phyloP scores from a whole-genome alignment of 139 green algal species.

The Picochlorum sp. region DNA sequence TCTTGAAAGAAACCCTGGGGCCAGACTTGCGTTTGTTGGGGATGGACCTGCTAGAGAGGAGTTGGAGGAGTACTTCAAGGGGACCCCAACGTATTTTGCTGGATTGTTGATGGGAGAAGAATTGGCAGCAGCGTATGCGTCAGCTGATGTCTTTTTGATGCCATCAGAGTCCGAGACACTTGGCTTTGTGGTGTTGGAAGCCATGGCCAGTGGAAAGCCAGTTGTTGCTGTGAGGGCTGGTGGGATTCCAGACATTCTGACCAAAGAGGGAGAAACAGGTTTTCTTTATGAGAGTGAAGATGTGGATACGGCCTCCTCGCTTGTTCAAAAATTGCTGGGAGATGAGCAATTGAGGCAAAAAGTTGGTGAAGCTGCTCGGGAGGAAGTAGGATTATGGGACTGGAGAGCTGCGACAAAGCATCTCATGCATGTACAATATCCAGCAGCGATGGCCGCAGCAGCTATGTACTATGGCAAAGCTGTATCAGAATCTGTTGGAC shows the following conservation, averaged over 20 bases:
- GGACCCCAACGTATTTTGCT: constrained; percentile 29
- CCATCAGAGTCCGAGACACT: constrained; percentile 88
- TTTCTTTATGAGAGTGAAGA: constrained; percentile 40
- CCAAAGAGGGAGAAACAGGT: constrained; percentile 41
- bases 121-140: constrained; percentile 85
- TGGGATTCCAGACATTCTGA: constrained; percentile 86
- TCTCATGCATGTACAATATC: constrained; percentile 44
- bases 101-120: constrained; percentile 79
- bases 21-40: constrained; percentile 83
- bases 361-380: constrained; percentile 23
- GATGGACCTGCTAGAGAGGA: constrained; percentile 76
- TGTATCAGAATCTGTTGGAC: neutral
- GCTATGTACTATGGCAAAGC: constrained; percentile 25
- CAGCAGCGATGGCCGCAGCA: constrained; percentile 36
- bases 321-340: constrained; percentile 11
- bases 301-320: neutral
- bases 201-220: constrained; percentile 83
- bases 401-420: constrained; percentile 45
- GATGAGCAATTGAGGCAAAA: constrained; percentile 13
- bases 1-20: constrained; percentile 47
- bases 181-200: constrained; percentile 94
- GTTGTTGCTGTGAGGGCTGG: constrained; percentile 87
- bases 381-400: constrained; percentile 50
- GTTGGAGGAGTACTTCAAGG: constrained; percentile 43
- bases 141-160: constrained; percentile 93